Percentiles rank a stretch among this genome's conserved stretches.
phyloP scores from a whole-genome alignment of 371 early-diverging fungal species.

The Haplosporangium sp. region DNA sequence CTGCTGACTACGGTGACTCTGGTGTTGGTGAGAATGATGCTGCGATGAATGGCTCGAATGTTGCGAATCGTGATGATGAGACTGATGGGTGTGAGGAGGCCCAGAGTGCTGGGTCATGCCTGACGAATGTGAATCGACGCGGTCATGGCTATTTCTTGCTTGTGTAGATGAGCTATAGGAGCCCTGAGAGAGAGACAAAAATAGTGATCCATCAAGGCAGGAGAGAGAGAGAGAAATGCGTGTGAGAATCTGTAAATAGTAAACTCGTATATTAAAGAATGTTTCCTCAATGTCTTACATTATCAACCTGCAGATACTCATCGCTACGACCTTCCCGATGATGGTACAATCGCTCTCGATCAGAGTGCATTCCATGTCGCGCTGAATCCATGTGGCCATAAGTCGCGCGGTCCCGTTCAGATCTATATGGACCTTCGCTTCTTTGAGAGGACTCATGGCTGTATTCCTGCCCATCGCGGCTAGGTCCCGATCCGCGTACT shows the following conservation, averaged over 20 bases:
- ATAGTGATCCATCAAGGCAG: not conserved
- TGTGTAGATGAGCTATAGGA: constrained; percentile 2
- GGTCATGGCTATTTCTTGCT: constrained; percentile 17
- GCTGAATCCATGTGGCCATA: constrained; percentile 7
- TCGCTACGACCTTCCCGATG: constrained; percentile 28
- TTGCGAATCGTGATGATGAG: constrained; percentile 2
- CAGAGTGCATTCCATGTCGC: constrained; percentile 13
- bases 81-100: not conserved
- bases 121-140: constrained; percentile 8
- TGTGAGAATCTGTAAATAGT: not conserved
- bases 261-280: not conserved
- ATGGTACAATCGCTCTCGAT: constrained; percentile 14
- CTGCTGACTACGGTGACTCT: constrained; percentile 9
- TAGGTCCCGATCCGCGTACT: constrained; percentile 9
- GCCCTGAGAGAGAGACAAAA: constrained; percentile 7
- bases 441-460: constrained; percentile 15
- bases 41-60: constrained; percentile 10
- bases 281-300: constrained; percentile 16
- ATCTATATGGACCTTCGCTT: constrained; percentile 2
- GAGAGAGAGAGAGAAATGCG: not conserved
- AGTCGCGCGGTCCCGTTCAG: constrained; percentile 18
- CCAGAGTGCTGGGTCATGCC: not conserved
- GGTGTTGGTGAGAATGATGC: constrained; percentile 8
- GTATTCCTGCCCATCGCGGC: constrained; percentile 23
- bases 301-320: constrained; percentile 25